These are phyloP conservation scores for Silene latifolia DNA, from an alignment of 148 eudicot genomes.

Conservation along the genomic window DNA sequence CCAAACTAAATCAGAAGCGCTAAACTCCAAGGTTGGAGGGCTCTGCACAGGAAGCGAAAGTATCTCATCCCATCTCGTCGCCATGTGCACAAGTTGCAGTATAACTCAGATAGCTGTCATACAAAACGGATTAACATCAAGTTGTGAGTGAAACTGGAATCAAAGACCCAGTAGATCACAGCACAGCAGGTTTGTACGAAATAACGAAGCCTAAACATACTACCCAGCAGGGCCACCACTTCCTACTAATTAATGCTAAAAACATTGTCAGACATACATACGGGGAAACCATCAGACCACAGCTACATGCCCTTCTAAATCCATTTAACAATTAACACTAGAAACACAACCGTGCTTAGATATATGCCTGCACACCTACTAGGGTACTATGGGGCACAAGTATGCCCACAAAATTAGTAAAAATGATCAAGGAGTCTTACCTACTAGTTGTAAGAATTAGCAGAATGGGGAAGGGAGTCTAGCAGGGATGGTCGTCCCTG, in stretches of 20 bases:
- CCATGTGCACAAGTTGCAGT: conserved; percentile 40
- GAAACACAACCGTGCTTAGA: background rate
- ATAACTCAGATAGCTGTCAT: background rate
- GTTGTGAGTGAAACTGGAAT: background rate
- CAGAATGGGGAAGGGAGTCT: too few species aligned
- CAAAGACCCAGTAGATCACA: background rate
- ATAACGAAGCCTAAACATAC: too few species aligned
- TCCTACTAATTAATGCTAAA: too few species aligned
- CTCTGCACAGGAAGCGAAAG: conserved; percentile 92
- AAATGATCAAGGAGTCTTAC: too few species aligned
- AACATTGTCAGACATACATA: too few species aligned
- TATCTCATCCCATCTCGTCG: conserved; percentile 95
- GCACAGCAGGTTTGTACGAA: too few species aligned
- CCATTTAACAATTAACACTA: background rate
- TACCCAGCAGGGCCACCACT: too few species aligned
- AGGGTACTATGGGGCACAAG: background rate
- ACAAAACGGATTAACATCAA: background rate
- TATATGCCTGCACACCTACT: background rate
- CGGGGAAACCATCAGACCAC: too few species aligned
- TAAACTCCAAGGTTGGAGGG: conserved; percentile 76
- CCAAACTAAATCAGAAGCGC: conserved; percentile 81
- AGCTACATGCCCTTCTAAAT: too few species aligned
- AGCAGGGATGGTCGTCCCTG: too few species aligned
- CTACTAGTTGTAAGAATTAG: background rate
- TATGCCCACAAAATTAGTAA: too few species aligned